Percentiles rank a stretch among this genome's conserved stretches.
Conservation (phyloP, 495 filamentous ascomycete genomes). For the Trichoderma erinaceum region DNA sequence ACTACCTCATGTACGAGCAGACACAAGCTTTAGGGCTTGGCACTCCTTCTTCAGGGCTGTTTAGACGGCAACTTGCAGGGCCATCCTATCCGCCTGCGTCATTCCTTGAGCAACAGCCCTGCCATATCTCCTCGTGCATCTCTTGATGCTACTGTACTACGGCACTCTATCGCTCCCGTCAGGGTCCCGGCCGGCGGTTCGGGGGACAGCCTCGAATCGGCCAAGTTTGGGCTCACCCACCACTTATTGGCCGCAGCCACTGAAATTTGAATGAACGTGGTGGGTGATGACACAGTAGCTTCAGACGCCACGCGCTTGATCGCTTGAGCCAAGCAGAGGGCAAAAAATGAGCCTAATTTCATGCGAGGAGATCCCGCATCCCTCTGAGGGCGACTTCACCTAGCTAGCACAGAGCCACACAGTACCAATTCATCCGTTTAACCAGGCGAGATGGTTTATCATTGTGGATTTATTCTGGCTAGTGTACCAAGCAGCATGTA, state of each 20-base stretch:
- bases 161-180: constrained; percentile 1
- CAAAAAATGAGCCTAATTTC: constrained; percentile 3
- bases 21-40: constrained; percentile 9
- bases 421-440: not conserved
- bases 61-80: not conserved
- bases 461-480: not conserved
- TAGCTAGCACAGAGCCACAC: constrained; percentile 7
- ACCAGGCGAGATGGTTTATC: constrained; percentile 5
- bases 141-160: constrained; percentile 1
- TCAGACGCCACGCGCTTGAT: constrained; percentile 16
- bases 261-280: not conserved
- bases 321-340: not conserved
- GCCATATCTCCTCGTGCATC: not conserved
- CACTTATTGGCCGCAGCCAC: not conserved
- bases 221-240: not conserved
- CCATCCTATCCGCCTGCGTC: not conserved
- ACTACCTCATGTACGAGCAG: not conserved
- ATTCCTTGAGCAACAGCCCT: not conserved
- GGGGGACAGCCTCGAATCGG: constrained; percentile 15
- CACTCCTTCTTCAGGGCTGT: not conserved
- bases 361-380: constrained; percentile 7
- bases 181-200: constrained; percentile 3
- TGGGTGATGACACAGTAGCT: constrained; percentile 6
- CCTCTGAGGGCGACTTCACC: not conserved
- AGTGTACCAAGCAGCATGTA: not conserved